These are phyloP conservation scores for Colletotrichum phormii DNA, from an alignment of 2,329 filamentous ascomycete genomes.

Conservation along the genomic window DNA sequence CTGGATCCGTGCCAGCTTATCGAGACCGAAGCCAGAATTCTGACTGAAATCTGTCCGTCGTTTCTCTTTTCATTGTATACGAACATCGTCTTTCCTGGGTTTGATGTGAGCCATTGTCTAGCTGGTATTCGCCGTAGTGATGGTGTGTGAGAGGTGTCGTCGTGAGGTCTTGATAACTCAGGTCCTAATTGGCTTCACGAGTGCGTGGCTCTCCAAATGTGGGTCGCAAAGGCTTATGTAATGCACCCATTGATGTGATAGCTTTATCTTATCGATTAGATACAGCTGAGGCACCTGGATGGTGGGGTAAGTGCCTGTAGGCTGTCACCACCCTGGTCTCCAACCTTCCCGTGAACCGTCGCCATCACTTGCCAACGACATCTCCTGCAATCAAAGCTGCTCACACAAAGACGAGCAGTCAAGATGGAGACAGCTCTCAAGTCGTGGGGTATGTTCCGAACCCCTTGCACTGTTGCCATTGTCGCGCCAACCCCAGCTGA, in stretches of 20 bases:
- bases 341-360: background rate
- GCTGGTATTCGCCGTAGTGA: background rate
- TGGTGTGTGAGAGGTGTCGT: background rate
- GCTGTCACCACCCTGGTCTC: background rate
- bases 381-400: slow-evolving; percentile 18
- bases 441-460: slow-evolving; percentile 42
- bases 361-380: slow-evolving; percentile 1
- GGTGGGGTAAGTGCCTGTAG: slow-evolving; percentile 27
- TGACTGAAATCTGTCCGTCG: background rate
- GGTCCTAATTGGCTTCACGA: no score
- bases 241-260: background rate
- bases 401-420: slow-evolving; percentile 20
- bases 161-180: background rate
- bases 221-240: background rate
- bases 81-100: background rate
- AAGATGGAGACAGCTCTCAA: slow-evolving; percentile 44
- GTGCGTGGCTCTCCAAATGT: background rate
- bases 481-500: background rate
- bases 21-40: background rate
- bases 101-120: background rate
- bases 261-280: slow-evolving; percentile 37
- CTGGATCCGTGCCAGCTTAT: background rate
- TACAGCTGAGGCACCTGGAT: slow-evolving; percentile 8
- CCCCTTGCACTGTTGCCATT: background rate
- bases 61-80: background rate